Conservation (phyloP, 2,329 filamentous ascomycete genomes). For the Fonsecaea pedrosoi region DNA sequence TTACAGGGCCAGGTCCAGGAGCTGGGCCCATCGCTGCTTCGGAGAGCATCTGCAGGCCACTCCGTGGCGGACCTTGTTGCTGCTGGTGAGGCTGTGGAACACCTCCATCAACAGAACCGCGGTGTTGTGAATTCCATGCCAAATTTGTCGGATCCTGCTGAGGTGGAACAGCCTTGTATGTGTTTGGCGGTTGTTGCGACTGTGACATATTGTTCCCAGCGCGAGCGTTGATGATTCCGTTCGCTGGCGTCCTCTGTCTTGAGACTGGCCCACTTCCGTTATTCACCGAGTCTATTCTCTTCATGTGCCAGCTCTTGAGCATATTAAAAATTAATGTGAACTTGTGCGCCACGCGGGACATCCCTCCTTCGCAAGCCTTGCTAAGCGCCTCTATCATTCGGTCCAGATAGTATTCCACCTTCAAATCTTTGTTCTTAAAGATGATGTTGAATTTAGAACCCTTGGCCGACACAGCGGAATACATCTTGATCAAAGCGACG, state of each 20-base stretch:
- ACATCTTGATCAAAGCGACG: conserved; percentile 76
- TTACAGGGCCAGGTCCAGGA: conserved; percentile 25
- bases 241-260: conserved; percentile 32
- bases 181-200: conserved; percentile 13
- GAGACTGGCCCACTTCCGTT: conserved; percentile 29
- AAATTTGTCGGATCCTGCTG: conserved; percentile 32
- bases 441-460: conserved; percentile 72
- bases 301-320: conserved; percentile 71
- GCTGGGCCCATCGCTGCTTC: conserved; percentile 40
- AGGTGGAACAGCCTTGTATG: conserved; percentile 27
- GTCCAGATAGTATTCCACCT: conserved; percentile 70
- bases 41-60: conserved; percentile 41
- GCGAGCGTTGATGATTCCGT: conserved; percentile 8
- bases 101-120: conserved; percentile 24
- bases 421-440: conserved; percentile 71
- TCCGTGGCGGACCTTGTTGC: conserved; percentile 31
- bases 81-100: conserved; percentile 25
- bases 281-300: conserved; percentile 44
- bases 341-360: conserved; percentile 70
- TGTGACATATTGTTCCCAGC: conserved; percentile 6
- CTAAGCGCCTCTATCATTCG: conserved; percentile 72
- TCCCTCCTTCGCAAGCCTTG: conserved; percentile 66
- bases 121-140: conserved; percentile 31
- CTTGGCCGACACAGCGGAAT: conserved; percentile 69
- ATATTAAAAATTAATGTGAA: conserved; percentile 74